Base-by-base conservation (phyloP, 2,329 filamentous ascomycete genomes). In the Beauveria asiatica region DNA sequence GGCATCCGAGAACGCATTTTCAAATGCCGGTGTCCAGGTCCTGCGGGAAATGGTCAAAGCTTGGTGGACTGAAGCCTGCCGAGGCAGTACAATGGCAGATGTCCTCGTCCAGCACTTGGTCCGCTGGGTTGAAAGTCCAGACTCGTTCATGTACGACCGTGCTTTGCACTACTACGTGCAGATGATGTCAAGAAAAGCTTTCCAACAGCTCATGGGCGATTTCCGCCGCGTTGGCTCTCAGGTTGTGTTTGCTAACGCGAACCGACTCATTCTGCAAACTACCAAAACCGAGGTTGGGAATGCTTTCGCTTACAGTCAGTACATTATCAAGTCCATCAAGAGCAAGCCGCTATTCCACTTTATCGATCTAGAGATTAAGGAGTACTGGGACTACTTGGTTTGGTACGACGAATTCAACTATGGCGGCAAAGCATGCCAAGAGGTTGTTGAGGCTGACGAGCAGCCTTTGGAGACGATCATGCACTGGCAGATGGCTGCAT, bases 331-430 rank as follows among this genome's bases (percentile, higher is more conserved):
- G 76, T 96, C 92, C 0, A 97, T 99, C 76, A 93, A 96, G 74
- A 86, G 86, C 60, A 97, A 97, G 69, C 92, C 94, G 0, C 82
- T 97, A 0, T 99, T 99, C 75, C 90, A 97, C 73, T 99, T 99
- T 70, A 86, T 99, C 64, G 94, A 99, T 68, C 80, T 99, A 3
- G 90, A 97, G 67, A 94, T 99, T 73, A 96, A 93, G 66, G 94
- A 99, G 71, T 99, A 97, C 74, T 99, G 94, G 94, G 94, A 99
- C 72, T 97, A 97, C 68, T 84, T 99, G 0, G 86, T 97, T 4
- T 99, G 94, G 94, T 97, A 97, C 66, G 94, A 99, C 67, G 91
- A 97, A 74, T 97, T 93, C 80, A 99, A 99, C 77, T 97, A 97
- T 68, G 95, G 94, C 59, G 94, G 94, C 62, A 95, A 95, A 69